Percentiles rank a stretch among this genome's conserved stretches.
These are phyloP conservation scores for Pichia sp. DNA, from an alignment of 1,139 yeast genomes.

Conservation along the genomic window DNA sequence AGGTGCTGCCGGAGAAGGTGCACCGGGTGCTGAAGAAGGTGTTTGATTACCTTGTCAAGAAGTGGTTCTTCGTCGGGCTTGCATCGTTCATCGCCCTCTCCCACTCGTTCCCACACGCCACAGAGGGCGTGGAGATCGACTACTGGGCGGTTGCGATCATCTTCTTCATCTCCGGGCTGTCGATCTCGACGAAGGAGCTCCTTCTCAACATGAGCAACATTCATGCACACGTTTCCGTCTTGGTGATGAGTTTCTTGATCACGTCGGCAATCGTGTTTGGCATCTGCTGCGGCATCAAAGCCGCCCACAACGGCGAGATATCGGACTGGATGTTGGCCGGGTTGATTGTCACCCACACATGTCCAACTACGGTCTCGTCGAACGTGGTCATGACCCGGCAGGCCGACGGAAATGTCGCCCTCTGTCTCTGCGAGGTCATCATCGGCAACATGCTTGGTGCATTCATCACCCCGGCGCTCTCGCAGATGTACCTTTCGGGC, in stretches of 20 bases:
- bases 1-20: slow-evolving; percentile 6
- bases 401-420: slow-evolving; percentile 66
- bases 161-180: slow-evolving; percentile 73
- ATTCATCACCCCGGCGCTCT: slow-evolving; percentile 77
- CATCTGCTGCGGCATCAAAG: slow-evolving; percentile 60
- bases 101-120: slow-evolving; percentile 54
- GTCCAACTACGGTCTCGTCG: slow-evolving; percentile 87
- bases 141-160: slow-evolving; percentile 87
- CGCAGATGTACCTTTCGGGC: slow-evolving; percentile 60
- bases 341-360: slow-evolving; percentile 72
- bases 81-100: slow-evolving; percentile 75
- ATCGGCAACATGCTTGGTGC: slow-evolving; percentile 84
- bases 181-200: slow-evolving; percentile 64
- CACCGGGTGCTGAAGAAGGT: slow-evolving; percentile 1
- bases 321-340: slow-evolving; percentile 78
- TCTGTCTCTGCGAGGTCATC: slow-evolving; percentile 79
- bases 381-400: slow-evolving; percentile 82
- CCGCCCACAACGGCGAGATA: slow-evolving; percentile 53
- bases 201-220: slow-evolving; percentile 60
- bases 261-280: slow-evolving; percentile 77
- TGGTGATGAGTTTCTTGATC: slow-evolving; percentile 63
- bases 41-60: slow-evolving; percentile 13
- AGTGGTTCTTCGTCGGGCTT: slow-evolving; percentile 70
- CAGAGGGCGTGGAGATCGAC: slow-evolving; percentile 40
- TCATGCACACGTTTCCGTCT: slow-evolving; percentile 76